Percentiles rank a stretch among this genome's conserved stretches.
These are phyloP conservation scores for Trametes gibbosa DNA, from an alignment of 768 basidiomycete species.

Conservation along the genomic window DNA sequence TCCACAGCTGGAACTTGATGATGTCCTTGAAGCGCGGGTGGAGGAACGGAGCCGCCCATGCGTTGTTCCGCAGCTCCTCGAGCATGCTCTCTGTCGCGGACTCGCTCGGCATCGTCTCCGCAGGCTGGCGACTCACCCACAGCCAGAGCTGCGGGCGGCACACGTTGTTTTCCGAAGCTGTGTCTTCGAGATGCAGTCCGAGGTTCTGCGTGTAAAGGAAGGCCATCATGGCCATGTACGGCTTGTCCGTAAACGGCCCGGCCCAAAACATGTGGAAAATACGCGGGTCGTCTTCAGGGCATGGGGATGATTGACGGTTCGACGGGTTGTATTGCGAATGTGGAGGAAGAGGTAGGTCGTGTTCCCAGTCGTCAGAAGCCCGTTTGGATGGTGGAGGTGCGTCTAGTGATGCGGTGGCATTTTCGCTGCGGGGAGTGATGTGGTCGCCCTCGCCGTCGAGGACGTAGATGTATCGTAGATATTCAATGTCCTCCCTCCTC, in stretches of 20 bases:
- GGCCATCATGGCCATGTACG: conserved; percentile 92
- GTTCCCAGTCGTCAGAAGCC: conserved; percentile 47
- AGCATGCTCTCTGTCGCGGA: conserved; percentile 81
- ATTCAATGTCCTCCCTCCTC: conserved; percentile 69
- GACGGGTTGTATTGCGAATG: conserved; percentile 54
- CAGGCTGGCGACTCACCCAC: conserved; percentile 98
- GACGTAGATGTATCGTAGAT: conserved; percentile 85
- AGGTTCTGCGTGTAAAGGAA: conserved; percentile 96
- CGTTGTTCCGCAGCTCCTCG: conserved; percentile 73
- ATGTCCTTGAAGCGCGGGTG: conserved; percentile 89
- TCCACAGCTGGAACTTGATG: conserved; percentile 96
- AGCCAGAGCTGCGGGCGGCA: conserved; percentile 96
- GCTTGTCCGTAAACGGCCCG: conserved; percentile 97
- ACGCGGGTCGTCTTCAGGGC: conserved; percentile 82
- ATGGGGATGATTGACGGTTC: conserved; percentile 45
- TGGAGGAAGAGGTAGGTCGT: conserved; percentile 45
- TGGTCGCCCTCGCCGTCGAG: conserved; percentile 51
- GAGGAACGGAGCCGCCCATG: conserved; percentile 94
- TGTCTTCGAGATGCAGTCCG: conserved; percentile 65
- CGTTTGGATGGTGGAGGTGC: conserved; percentile 22
- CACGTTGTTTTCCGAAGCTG: conserved; percentile 45
- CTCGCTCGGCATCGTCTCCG: conserved; percentile 85
- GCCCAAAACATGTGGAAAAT: conserved; percentile 99
- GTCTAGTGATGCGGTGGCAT: conserved; percentile 5
- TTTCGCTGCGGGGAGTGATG: conserved; percentile 33